Percentiles rank a stretch among this genome's conserved stretches.
Conservation (phyloP, 192 early-diverging fungal genomes). For the Physocladia obscura region DNA sequence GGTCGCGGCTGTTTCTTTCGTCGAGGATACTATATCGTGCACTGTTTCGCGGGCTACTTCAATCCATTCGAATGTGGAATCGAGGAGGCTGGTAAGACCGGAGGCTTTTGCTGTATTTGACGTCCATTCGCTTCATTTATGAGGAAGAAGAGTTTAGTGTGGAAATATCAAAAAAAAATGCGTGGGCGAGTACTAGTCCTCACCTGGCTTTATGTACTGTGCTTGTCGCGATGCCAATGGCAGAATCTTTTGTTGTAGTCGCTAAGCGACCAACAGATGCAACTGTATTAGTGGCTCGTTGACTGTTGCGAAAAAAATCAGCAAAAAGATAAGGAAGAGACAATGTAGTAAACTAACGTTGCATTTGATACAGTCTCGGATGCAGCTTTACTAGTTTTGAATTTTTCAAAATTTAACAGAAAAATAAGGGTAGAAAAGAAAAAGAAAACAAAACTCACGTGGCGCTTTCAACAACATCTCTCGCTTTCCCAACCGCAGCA, state of each 20-base stretch:
- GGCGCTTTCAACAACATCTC: slow-evolving; percentile 29
- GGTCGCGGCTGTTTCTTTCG: slow-evolving; percentile 1
- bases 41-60: slow-evolving; percentile 22
- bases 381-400: background rate
- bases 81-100: slow-evolving; percentile 2
- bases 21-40: background rate
- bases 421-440: background rate
- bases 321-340: background rate
- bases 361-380: background rate
- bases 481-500: slow-evolving; percentile 37
- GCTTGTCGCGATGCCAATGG: background rate
- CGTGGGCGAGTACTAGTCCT: background rate
- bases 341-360: background rate
- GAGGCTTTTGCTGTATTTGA: background rate
- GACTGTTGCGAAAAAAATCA: background rate
- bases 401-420: background rate
- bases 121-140: background rate
- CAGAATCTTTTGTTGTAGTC: background rate
- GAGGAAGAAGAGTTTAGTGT: no score
- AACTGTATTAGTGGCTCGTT: background rate
- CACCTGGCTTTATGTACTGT: background rate
- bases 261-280: background rate
- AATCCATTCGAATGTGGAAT: slow-evolving; percentile 18
- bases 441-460: slow-evolving; percentile 17
- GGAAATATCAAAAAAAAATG: background rate